Percentiles rank a stretch among this genome's conserved stretches.
These are phyloP conservation scores for Malus sylvestris DNA, from an alignment of 306 rosid genomes.

Conservation along the genomic window DNA sequence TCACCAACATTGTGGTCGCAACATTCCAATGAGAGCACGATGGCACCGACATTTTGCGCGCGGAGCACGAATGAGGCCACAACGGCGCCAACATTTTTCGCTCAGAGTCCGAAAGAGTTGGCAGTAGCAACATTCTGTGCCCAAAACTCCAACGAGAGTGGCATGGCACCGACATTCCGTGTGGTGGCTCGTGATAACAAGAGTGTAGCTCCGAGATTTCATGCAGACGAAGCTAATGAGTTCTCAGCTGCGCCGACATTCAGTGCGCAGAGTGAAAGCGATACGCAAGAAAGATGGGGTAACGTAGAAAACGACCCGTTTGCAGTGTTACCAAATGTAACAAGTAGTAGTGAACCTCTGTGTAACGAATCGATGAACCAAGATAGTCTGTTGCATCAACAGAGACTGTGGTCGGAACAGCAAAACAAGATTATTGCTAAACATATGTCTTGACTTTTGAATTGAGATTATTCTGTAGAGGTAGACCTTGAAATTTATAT, in stretches of 20 bases:
- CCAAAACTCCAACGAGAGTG: neutral
- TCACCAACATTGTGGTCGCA: conserved; percentile 26
- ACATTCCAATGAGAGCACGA: neutral
- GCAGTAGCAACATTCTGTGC: neutral
- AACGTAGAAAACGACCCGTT: conserved; percentile 46
- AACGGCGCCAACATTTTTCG: neutral
- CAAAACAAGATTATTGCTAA: conserved; percentile 75
- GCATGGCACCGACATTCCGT: neutral
- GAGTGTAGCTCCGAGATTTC: neutral
- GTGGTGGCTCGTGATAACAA: neutral
- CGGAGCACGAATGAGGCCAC: neutral
- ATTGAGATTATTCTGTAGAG: neutral
- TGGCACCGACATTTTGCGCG: conserved; percentile 11
- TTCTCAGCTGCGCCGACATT: neutral
- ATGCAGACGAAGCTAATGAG: neutral
- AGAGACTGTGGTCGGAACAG: conserved; percentile 61
- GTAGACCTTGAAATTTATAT: neutral
- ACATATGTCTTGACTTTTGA: conserved; percentile 22
- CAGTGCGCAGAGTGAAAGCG: neutral
- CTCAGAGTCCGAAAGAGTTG: neutral
- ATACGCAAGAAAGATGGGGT: too few relatives aligned
- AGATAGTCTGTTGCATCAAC: conserved; percentile 32
- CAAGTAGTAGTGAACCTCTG: neutral
- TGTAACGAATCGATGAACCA: conserved; percentile 26
- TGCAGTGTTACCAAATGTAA: conserved; percentile 24